Evolutionary conservation across 2,329 filamentous ascomycete genomes (phyloP).

Genomic region (Xylariomycetidae sp.): DNA sequence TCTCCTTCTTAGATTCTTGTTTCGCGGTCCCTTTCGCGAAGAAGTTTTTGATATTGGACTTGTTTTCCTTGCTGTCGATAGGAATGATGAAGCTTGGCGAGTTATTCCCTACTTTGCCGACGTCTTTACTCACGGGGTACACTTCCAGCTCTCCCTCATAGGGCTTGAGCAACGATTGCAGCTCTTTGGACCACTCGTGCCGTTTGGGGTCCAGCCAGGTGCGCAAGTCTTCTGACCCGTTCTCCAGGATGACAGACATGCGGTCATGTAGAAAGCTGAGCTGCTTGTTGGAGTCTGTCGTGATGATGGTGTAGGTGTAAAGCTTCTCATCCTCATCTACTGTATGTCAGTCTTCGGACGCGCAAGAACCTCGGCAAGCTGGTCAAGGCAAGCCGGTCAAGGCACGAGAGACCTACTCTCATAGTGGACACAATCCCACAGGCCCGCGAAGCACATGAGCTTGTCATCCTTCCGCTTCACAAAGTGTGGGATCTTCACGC

Average conservation of each 20-base stretch:
- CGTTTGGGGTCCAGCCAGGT: conserved; percentile 73
- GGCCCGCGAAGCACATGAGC: conserved; percentile 81
- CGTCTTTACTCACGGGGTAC: conserved; percentile 81
- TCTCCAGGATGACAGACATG: conserved; percentile 90
- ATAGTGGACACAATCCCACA: conserved; percentile 85
- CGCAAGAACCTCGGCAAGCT: too few relatives aligned
- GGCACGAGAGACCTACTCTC: conserved; percentile 48
- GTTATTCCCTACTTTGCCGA: conserved; percentile 91
- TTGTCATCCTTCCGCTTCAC: conserved; percentile 74
- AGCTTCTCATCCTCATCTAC: conserved; percentile 52
- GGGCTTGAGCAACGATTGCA: conserved; percentile 75
- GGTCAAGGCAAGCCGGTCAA: too few relatives aligned
- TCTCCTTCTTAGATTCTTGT: conserved; percentile 19
- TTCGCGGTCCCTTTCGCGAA: conserved; percentile 57
- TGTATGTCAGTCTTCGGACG: conserved; percentile 8
- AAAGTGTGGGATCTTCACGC: conserved; percentile 80
- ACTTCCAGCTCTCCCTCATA: conserved; percentile 74
- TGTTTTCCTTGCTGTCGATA: conserved; percentile 79
- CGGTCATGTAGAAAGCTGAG: conserved; percentile 84
- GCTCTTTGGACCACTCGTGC: conserved; percentile 67
- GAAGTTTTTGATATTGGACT: conserved; percentile 90
- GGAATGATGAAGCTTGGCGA: conserved; percentile 79
- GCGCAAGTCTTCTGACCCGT: conserved; percentile 61
- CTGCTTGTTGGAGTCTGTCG: conserved; percentile 77
- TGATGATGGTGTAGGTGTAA: conserved; percentile 93